These are phyloP conservation scores for Nevesoporus exiguus DNA, from an alignment of 768 basidiomycete genomes.

Conservation along the genomic window DNA sequence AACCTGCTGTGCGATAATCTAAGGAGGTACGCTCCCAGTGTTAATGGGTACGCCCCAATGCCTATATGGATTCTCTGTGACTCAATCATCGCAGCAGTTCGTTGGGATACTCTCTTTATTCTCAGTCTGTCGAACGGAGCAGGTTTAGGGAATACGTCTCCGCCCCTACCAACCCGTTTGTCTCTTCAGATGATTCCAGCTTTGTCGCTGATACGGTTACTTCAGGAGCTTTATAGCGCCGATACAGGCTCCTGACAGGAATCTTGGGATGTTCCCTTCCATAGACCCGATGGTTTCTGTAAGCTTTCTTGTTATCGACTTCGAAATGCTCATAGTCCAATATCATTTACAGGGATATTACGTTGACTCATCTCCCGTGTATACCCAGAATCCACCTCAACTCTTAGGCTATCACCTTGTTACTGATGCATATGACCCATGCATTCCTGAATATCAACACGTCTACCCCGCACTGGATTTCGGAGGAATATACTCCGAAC, in stretches of 20 bases:
- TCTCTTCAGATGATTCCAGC: neutral
- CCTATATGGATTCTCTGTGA: constrained; percentile 16
- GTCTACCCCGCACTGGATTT: neutral
- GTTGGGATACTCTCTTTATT: neutral
- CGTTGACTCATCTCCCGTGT: neutral
- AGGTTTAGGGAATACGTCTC: neutral
- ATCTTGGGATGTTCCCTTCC: neutral
- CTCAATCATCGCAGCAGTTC: constrained; percentile 11
- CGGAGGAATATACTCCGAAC: neutral
- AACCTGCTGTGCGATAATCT: constrained; percentile 19
- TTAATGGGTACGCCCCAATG: constrained; percentile 10
- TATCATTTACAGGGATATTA: constrained; percentile 11
- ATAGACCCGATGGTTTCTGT: constrained; percentile 3
- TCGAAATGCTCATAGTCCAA: neutral
- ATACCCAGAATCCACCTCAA: neutral
- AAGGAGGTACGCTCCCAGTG: neutral
- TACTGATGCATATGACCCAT: neutral
- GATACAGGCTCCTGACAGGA: neutral
- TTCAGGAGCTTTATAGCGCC: constrained; percentile 8
- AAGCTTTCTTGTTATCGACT: neutral
- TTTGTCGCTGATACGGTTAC: neutral
- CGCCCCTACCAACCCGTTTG: constrained; percentile 2
- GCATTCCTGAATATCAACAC: neutral
- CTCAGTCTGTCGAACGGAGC: neutral
- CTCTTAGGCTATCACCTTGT: neutral